Conservation (phyloP, 768 basidiomycete species). For the Mycena crocata region DNA sequence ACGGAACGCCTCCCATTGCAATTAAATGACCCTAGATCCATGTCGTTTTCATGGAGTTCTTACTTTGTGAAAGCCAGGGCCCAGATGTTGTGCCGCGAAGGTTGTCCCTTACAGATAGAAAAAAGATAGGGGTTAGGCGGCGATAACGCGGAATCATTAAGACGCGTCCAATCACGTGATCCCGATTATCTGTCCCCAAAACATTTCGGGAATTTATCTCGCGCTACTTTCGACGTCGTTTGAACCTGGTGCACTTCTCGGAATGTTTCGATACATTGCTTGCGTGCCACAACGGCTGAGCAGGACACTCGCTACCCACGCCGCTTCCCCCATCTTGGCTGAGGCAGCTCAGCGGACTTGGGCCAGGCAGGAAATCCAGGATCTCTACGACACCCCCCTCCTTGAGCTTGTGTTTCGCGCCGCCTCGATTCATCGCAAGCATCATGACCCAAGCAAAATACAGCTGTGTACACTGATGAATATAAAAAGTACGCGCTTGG, state of each 20-base stretch:
- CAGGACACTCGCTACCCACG: constrained; percentile 75
- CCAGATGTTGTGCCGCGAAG: no score
- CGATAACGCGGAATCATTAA: no score
- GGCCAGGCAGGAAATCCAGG: constrained; percentile 84
- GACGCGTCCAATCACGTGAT: no score
- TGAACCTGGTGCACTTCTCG: no score
- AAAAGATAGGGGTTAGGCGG: no score
- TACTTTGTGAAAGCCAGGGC: no score
- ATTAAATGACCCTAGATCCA: no score
- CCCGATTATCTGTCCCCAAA: no score
- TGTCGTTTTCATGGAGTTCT: no score
- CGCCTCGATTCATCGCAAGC: constrained; percentile 83
- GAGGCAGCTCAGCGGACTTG: constrained; percentile 69
- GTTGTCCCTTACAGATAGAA: no score
- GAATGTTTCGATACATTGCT: constrained; percentile 54
- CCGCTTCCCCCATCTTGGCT: constrained; percentile 44
- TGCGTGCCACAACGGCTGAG: constrained; percentile 44
- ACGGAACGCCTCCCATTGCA: background rate
- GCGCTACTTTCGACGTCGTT: no score
- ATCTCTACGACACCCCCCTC: constrained; percentile 86
- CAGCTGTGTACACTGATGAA: constrained; percentile 99
- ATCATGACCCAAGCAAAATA: constrained; percentile 90
- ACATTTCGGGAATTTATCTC: no score
- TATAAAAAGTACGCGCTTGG: constrained; percentile 85
- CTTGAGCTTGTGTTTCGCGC: constrained; percentile 92